Evolutionary conservation across 805 yeast genomes (phyloP).

Genomic region (Barnettozyma siamensis): DNA sequence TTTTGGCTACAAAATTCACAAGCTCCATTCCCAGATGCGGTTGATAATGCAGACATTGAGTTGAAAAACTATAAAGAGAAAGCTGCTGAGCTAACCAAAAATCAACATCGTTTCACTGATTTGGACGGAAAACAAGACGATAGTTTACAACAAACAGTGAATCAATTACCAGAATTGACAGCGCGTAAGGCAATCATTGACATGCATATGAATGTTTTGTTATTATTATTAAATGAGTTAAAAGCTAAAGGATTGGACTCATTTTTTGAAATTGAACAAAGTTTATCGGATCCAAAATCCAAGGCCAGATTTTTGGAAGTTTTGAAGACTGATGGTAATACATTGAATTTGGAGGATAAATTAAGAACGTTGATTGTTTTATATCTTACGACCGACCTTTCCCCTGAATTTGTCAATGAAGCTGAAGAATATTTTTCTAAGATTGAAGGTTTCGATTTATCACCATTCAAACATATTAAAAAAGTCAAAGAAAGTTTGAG

Average conservation of each 20-base stretch:
- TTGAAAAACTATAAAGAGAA: constrained; percentile 76
- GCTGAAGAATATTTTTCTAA: constrained; percentile 57
- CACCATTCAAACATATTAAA: constrained; percentile 60
- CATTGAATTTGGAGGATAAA: constrained; percentile 71
- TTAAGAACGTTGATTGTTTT: constrained; percentile 84
- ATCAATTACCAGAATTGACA: constrained; percentile 87
- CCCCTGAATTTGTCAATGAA: constrained; percentile 46
- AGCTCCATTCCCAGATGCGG: constrained; percentile 97
- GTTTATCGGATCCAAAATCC: constrained; percentile 50
- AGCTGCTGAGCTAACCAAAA: constrained; percentile 78
- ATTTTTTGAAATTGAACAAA: constrained; percentile 92
- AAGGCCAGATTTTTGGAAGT: constrained; percentile 56
- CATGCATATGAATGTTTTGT: constrained; percentile 94
- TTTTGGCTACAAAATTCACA: constrained; percentile 85
- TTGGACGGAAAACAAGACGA: constrained; percentile 55
- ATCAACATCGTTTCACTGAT: constrained; percentile 69
- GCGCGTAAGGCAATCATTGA: constrained; percentile 84
- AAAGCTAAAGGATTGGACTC: constrained; percentile 86
- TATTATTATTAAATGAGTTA: constrained; percentile 73
- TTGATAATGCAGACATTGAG: constrained; percentile 88
- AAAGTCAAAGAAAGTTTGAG: constrained; percentile 75
- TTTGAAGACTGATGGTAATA: constrained; percentile 41
- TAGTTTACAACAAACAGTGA: constrained; percentile 75
- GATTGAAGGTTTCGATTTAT: constrained; percentile 52
- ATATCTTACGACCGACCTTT: constrained; percentile 47